Conservation (phyloP, 768 basidiomycete genomes). For the Lentinula sp. region DNA sequence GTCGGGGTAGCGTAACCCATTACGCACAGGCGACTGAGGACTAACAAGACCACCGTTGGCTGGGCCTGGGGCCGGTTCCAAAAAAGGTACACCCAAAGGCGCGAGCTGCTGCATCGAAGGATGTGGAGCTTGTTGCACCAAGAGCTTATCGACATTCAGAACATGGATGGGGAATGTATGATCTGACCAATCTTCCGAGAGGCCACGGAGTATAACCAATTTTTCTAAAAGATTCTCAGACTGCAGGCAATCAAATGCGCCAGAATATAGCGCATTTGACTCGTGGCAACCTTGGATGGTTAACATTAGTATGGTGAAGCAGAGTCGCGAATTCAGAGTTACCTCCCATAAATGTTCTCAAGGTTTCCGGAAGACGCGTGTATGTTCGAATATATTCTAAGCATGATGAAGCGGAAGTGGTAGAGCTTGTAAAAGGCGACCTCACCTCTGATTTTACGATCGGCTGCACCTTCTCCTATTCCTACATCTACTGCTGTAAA, state of each 20-base stretch:
- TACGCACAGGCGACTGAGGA: conserved; percentile 49
- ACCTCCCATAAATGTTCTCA: conserved; percentile 72
- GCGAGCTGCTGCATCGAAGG: conserved; percentile 20
- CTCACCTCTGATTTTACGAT: conserved; percentile 67
- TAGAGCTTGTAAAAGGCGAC: background rate
- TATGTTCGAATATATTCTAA: conserved; percentile 69
- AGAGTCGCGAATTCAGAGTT: conserved; percentile 12
- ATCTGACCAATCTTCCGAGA: conserved; percentile 33
- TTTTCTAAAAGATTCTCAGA: conserved; percentile 61
- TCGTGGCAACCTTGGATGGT: conserved; percentile 29
- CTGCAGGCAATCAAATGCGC: conserved; percentile 52
- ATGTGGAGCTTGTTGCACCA: conserved; percentile 33
- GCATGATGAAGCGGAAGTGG: background rate
- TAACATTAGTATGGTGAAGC: background rate
- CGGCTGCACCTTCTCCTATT: conserved; percentile 50
- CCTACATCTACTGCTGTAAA: conserved; percentile 70
- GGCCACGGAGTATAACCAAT: conserved; percentile 54
- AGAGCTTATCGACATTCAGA: conserved; percentile 46
- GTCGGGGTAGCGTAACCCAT: conserved; percentile 44
- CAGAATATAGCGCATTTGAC: conserved; percentile 46
- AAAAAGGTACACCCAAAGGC: conserved; percentile 39
- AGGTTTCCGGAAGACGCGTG: conserved; percentile 66
- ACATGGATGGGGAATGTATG: conserved; percentile 44
- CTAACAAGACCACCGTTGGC: conserved; percentile 56
- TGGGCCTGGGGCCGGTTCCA: conserved; percentile 30